Conservation (phyloP, 208 protist species). For the Phytomonas francai region DNA sequence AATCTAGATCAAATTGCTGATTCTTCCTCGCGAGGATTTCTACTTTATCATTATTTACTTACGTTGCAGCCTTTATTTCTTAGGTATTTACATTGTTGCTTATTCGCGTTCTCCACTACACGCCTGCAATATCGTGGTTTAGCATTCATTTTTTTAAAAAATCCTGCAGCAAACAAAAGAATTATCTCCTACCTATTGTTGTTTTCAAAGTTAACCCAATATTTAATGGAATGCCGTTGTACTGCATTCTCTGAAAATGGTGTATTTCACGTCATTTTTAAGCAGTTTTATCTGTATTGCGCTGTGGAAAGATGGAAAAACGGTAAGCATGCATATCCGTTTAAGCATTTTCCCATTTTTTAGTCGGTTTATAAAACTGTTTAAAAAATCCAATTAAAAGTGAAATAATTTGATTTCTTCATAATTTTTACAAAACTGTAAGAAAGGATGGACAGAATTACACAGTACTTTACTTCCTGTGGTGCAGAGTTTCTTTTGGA, state of each 20-base stretch:
- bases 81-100: neutral
- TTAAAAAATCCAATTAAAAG: neutral
- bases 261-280: neutral
- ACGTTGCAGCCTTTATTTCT: neutral
- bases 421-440: constrained; percentile 9
- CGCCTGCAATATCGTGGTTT: neutral
- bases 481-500: constrained; percentile 25
- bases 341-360: neutral
- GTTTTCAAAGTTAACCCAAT: neutral
- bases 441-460: constrained; percentile 3
- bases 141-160: neutral
- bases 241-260: neutral
- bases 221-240: neutral
- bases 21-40: neutral
- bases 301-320: neutral
- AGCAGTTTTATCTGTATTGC: neutral
- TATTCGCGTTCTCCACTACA: neutral
- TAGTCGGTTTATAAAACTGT: neutral
- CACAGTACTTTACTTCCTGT: constrained; percentile 20
- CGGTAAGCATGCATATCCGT: neutral
- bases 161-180: neutral
- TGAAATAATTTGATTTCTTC: neutral
- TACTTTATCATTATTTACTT: neutral
- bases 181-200: neutral
- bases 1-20: neutral